Conservation (phyloP, 108 stramenopile species). For the Cyclotella choctawhatcheeana region DNA sequence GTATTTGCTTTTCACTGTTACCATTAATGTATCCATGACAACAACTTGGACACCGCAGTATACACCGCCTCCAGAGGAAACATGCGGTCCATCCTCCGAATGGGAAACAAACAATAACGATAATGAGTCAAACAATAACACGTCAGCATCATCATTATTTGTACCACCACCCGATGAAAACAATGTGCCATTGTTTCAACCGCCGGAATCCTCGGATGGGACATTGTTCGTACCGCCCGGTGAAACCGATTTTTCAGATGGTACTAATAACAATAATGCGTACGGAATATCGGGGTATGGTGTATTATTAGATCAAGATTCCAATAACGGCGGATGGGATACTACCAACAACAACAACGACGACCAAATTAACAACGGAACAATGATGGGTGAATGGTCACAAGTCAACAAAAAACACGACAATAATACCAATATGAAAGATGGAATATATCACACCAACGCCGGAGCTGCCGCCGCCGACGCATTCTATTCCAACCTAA, state of each 20-base stretch:
- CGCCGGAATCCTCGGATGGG: slow-evolving; percentile 1
- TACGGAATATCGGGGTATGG: slow-evolving; percentile 20
- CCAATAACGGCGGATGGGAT: slow-evolving; percentile 40
- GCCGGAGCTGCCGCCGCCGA: slow-evolving; percentile 86
- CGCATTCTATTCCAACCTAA: slow-evolving; percentile 82
- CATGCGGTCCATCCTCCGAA: not conserved
- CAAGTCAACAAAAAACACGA: slow-evolving; percentile 31
- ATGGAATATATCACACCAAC: slow-evolving; percentile 67
- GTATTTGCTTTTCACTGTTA: too few species aligned
- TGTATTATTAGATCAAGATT: slow-evolving; percentile 11
- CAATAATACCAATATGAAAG: slow-evolving; percentile 15
- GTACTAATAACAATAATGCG: not conserved
- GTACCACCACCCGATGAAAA: slow-evolving; percentile 2
- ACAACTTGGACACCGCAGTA: slow-evolving; percentile 53
- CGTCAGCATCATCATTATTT: not conserved
- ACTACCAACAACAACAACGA: slow-evolving; percentile 16
- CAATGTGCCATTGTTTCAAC: slow-evolving; percentile 23
- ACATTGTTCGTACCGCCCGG: slow-evolving; percentile 1
- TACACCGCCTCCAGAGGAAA: slow-evolving; percentile 42
- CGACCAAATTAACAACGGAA: slow-evolving; percentile 27
- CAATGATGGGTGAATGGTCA: slow-evolving; percentile 30
- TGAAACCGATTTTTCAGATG: not conserved
- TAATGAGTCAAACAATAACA: not conserved
- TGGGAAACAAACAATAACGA: not conserved
- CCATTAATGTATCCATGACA: too few species aligned